These are phyloP conservation scores for Penicillium paneum DNA, from an alignment of 2,329 filamentous ascomycete genomes.

Conservation along the genomic window DNA sequence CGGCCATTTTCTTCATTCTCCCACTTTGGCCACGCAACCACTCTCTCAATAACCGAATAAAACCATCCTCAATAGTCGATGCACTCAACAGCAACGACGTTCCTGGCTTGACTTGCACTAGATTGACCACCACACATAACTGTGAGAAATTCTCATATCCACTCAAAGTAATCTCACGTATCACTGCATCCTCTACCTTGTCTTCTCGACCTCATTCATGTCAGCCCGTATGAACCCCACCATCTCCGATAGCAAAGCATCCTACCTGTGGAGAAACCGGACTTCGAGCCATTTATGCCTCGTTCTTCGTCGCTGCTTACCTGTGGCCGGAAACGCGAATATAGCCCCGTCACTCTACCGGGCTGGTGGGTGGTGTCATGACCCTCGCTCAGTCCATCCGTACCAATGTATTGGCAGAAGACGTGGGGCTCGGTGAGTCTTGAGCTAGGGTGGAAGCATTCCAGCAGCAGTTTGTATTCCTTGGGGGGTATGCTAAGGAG, in stretches of 20 bases:
- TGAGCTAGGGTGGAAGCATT: constrained; percentile 71
- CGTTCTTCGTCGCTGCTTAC: constrained; percentile 49
- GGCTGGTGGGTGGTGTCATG: constrained; percentile 38
- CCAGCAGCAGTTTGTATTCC: constrained; percentile 67
- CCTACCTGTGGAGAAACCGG: constrained; percentile 16
- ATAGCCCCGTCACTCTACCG: constrained; percentile 56
- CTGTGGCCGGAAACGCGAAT: constrained; percentile 68
- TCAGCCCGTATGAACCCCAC: constrained; percentile 8
- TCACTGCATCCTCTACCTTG: constrained; percentile 38
- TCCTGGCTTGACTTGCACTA: constrained; percentile 64
- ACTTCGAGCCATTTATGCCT: neutral
- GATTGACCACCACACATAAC: constrained; percentile 64
- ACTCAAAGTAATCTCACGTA: constrained; percentile 63
- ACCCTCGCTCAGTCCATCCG: constrained; percentile 54
- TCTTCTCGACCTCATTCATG: constrained; percentile 5
- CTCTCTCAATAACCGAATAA: constrained; percentile 67
- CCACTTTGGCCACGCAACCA: constrained; percentile 59
- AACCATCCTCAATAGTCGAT: constrained; percentile 63
- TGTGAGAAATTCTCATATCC: constrained; percentile 71
- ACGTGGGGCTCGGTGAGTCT: constrained; percentile 67
- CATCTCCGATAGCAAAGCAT: neutral
- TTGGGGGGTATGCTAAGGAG: constrained; percentile 56
- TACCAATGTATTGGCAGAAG: constrained; percentile 65
- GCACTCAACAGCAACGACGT: constrained; percentile 62
- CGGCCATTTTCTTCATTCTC: neutral